These are phyloP conservation scores for Termitomyces sp. DNA, from an alignment of 768 basidiomycete species.

Conservation along the genomic window DNA sequence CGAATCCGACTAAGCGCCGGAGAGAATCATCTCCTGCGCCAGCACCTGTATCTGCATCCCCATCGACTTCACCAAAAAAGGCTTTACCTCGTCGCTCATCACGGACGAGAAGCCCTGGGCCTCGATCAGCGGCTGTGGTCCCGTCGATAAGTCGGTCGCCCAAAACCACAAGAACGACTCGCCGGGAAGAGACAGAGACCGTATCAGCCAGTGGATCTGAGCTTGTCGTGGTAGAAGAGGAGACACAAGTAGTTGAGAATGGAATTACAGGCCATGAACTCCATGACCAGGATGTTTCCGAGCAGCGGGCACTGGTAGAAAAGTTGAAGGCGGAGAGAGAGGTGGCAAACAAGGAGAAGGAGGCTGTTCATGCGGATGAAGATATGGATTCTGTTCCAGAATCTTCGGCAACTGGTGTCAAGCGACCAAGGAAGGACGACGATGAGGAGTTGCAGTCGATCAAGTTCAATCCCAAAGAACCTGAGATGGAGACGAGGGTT, in stretches of 20 bases:
- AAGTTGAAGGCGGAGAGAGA: constrained; percentile 62
- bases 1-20: constrained; percentile 57
- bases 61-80: constrained; percentile 22
- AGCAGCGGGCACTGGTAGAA: constrained; percentile 75
- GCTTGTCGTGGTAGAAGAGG: constrained; percentile 65
- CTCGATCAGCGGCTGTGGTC: constrained; percentile 28
- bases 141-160: constrained; percentile 35
- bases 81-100: constrained; percentile 28
- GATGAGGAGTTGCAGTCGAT: constrained; percentile 33
- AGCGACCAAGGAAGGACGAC: constrained; percentile 58
- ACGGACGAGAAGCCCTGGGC: constrained; percentile 39
- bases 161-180: constrained; percentile 26
- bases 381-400: constrained; percentile 16
- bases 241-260: constrained; percentile 51
- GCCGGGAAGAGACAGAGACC: constrained; percentile 29
- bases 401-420: constrained; percentile 30
- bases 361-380: constrained; percentile 33
- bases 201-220: constrained; percentile 55
- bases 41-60: constrained; percentile 41
- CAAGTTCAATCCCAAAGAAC: constrained; percentile 67
- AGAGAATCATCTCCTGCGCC: constrained; percentile 57
- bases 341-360: constrained; percentile 22
- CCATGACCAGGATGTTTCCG: constrained; percentile 65
- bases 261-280: constrained; percentile 56
- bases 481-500: constrained; percentile 51